Evolutionary conservation across 169 alveolate species (phyloP).

Genomic region (Plasmodium gonderi): DNA sequence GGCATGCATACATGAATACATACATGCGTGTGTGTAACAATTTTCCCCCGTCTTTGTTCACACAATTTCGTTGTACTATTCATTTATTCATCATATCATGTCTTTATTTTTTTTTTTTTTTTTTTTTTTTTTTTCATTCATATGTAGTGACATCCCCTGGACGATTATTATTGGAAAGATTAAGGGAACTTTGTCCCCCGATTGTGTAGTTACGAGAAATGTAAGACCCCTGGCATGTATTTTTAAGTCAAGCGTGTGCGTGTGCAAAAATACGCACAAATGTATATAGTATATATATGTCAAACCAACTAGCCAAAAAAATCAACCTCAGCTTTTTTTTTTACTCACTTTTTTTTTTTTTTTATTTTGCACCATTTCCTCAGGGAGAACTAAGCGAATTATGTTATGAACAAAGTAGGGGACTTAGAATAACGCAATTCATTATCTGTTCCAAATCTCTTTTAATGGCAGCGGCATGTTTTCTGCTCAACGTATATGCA

Average conservation of each 20-base stretch:
- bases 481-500: conserved; percentile 18
- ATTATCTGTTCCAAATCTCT: conserved; percentile 31
- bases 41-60: no score
- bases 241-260: no score
- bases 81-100: background rate
- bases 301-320: background rate
- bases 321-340: background rate
- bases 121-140: background rate
- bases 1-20: background rate
- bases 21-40: background rate
- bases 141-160: conserved; percentile 61
- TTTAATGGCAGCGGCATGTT: conserved; percentile 17
- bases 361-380: background rate
- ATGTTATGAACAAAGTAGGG: conserved; percentile 24
- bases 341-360: background rate
- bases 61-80: no score
- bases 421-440: conserved; percentile 20
- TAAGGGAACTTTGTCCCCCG: conserved; percentile 56
- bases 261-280: background rate
- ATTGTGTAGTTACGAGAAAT: conserved; percentile 56
- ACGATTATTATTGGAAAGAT: conserved; percentile 43
- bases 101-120: background rate
- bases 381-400: conserved; percentile 53
- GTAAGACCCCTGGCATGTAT: no score
- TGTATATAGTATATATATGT: background rate